phyloP scores from a whole-genome alignment of 2,329 filamentous ascomycete genomes.

The Phoma sp. region DNA sequence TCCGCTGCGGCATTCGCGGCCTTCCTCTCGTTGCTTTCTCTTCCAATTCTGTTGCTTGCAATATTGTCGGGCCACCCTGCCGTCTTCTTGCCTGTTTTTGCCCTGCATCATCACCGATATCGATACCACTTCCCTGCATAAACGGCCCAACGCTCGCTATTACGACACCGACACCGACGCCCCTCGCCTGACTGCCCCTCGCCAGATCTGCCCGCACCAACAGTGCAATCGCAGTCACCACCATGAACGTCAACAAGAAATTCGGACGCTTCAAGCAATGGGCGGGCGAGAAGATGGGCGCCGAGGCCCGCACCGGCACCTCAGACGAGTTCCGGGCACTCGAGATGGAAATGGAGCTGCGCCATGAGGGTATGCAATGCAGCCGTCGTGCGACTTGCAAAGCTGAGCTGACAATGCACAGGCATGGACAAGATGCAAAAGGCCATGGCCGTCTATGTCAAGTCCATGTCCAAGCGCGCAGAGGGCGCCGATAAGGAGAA shows the following conservation, averaged over 20 bases:
- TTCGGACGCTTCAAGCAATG: constrained; percentile 97
- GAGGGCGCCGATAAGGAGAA: constrained; percentile 91
- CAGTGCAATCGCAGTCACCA: constrained; percentile 18
- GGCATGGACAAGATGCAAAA: constrained; percentile 90
- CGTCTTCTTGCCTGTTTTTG: constrained; percentile 22
- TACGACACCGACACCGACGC: background rate
- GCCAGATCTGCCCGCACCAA: background rate
- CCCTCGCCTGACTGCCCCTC: constrained; percentile 8
- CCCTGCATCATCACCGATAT: constrained; percentile 18
- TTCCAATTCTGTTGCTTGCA: background rate
- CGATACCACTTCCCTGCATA: constrained; percentile 17
- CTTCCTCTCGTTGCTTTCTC: background rate
- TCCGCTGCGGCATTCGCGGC: constrained; percentile 3
- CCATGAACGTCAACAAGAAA: constrained; percentile 78
- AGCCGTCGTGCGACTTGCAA: background rate
- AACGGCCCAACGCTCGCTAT: constrained; percentile 22
- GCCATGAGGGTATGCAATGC: constrained; percentile 74
- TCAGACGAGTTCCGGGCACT: constrained; percentile 90
- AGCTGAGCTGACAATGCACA: constrained; percentile 46
- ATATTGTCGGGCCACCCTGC: constrained; percentile 7
- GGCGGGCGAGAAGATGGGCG: constrained; percentile 95
- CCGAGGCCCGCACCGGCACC: constrained; percentile 82
- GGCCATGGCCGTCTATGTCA: constrained; percentile 84
- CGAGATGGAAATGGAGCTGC: constrained; percentile 86
- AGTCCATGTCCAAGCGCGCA: constrained; percentile 82